A percentile compares a stretch with the other conserved stretches of the same genome.
Evolutionary conservation across 2,329 filamentous ascomycete genomes (phyloP).

Genomic region (Trichoderma asperellum): DNA sequence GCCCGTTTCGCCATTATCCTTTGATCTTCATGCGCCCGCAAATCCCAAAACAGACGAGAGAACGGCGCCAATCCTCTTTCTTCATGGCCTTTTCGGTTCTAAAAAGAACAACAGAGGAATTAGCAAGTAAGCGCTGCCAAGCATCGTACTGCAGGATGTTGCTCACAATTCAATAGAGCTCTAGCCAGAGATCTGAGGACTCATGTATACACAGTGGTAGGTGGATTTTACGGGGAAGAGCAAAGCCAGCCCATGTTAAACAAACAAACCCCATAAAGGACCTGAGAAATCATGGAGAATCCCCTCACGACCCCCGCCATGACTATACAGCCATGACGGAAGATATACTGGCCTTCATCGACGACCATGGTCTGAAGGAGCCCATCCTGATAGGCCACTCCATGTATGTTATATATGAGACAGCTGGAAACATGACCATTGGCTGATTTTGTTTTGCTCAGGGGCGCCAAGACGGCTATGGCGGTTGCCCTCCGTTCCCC

Average conservation of each 20-base stretch:
- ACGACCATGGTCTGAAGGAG: slow-evolving; percentile 68
- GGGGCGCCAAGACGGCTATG: slow-evolving; percentile 94
- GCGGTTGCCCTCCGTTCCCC: slow-evolving; percentile 75
- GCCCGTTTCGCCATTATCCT: slow-evolving; percentile 53
- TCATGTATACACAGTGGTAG: slow-evolving; percentile 79
- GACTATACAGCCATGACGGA: slow-evolving; percentile 82
- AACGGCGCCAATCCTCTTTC: slow-evolving; percentile 73
- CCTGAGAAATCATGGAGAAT: slow-evolving; percentile 90
- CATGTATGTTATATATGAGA: slow-evolving; percentile 60
- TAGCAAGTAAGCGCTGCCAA: slow-evolving; percentile 69
- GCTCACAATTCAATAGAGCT: slow-evolving; percentile 55
- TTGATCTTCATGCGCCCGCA: slow-evolving; percentile 67
- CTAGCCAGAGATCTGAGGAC: slow-evolving; percentile 80
- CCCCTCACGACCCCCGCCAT: slow-evolving; percentile 74
- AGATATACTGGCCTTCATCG: slow-evolving; percentile 80
- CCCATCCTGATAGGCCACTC: slow-evolving; percentile 88
- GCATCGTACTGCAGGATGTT: neutral
- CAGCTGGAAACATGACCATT: neutral
- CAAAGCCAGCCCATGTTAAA: slow-evolving; percentile 26
- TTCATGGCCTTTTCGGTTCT: slow-evolving; percentile 92
- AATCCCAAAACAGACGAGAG: slow-evolving; percentile 46
- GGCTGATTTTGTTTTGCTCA: slow-evolving; percentile 38
- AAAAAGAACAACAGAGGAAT: slow-evolving; percentile 95
- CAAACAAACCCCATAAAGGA: slow-evolving; percentile 57
- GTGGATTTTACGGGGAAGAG: slow-evolving; percentile 36